Evolutionary conservation across 2,329 filamentous ascomycete species (phyloP).

Genomic region (Aureobasidium zeae): DNA sequence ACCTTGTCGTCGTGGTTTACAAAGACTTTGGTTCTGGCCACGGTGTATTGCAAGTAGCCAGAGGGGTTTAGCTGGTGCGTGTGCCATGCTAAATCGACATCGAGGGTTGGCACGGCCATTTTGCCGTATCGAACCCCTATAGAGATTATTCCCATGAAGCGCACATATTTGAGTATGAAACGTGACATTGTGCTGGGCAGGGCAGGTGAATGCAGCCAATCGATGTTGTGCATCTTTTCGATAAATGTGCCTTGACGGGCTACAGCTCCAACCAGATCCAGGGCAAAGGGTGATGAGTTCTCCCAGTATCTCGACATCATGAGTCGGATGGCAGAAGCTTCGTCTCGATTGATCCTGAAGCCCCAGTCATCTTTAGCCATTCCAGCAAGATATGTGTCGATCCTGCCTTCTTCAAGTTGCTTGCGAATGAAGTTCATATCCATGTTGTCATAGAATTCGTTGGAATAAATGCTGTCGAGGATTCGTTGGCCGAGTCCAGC

Average conservation of each 20-base stretch:
- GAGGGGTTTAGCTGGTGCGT: slow-evolving; percentile 64
- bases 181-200: slow-evolving; percentile 54
- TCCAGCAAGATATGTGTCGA: slow-evolving; percentile 31
- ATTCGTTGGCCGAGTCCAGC: slow-evolving; percentile 38
- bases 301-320: slow-evolving; percentile 66
- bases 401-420: slow-evolving; percentile 42
- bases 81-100: slow-evolving; percentile 71
- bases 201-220: slow-evolving; percentile 68
- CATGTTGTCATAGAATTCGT: not conserved
- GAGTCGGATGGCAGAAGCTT: slow-evolving; percentile 44
- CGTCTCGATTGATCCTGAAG: slow-evolving; percentile 3
- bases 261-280: slow-evolving; percentile 58
- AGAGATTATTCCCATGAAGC: slow-evolving; percentile 54
- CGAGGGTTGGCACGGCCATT: slow-evolving; percentile 59
- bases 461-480: too few relatives aligned
- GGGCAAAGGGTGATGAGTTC: slow-evolving; percentile 54
- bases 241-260: slow-evolving; percentile 57
- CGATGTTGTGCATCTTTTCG: slow-evolving; percentile 65
- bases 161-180: slow-evolving; percentile 54
- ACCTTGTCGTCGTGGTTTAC: slow-evolving; percentile 82
- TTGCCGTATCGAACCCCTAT: slow-evolving; percentile 37
- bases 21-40: slow-evolving; percentile 44
- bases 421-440: slow-evolving; percentile 45
- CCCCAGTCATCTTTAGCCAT: slow-evolving; percentile 24
- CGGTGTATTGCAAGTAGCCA: slow-evolving; percentile 53